Conservation (phyloP, 768 basidiomycete genomes). For the Bullera alba region DNA sequence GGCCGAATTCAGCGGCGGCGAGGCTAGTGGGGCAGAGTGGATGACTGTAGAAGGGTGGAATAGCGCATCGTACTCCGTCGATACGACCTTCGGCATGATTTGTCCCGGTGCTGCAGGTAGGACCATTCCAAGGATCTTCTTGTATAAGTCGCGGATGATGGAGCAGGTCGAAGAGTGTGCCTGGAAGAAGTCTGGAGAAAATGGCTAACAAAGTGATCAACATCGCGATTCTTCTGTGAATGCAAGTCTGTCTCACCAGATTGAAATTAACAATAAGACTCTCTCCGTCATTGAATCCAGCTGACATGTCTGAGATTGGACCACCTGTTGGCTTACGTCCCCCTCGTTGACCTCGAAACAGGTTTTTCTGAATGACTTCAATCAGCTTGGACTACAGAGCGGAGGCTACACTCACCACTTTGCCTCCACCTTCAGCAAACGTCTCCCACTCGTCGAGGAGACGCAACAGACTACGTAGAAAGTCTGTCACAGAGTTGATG, state of each 20-base stretch:
- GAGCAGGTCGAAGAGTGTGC: constrained; percentile 22
- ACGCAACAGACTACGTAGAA: constrained; percentile 16
- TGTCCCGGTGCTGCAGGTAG: constrained; percentile 15
- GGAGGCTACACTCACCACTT: constrained; percentile 35
- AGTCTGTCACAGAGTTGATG: constrained; percentile 19
- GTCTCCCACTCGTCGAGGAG: constrained; percentile 44
- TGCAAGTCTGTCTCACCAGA: constrained; percentile 18
- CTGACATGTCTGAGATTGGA: constrained; percentile 14
- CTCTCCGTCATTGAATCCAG: constrained; percentile 16
- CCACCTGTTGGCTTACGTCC: constrained; percentile 14
- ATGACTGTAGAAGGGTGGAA: constrained; percentile 32
- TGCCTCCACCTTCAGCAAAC: constrained; percentile 26
- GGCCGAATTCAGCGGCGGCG: not conserved
- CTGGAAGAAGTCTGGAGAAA: constrained; percentile 26
- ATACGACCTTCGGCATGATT: not conserved
- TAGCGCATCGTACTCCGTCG: constrained; percentile 3
- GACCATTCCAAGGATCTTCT: constrained; percentile 33
- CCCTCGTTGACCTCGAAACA: constrained; percentile 29
- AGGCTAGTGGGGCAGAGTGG: constrained; percentile 27
- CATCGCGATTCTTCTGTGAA: not conserved
- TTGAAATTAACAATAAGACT: constrained; percentile 27
- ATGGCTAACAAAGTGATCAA: constrained; percentile 22
- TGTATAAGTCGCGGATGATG: constrained; percentile 42
- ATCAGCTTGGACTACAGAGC: not conserved
- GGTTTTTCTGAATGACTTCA: constrained; percentile 25